Conservation (phyloP, 139 green algal species). For the Diplosphaera chodatii region DNA sequence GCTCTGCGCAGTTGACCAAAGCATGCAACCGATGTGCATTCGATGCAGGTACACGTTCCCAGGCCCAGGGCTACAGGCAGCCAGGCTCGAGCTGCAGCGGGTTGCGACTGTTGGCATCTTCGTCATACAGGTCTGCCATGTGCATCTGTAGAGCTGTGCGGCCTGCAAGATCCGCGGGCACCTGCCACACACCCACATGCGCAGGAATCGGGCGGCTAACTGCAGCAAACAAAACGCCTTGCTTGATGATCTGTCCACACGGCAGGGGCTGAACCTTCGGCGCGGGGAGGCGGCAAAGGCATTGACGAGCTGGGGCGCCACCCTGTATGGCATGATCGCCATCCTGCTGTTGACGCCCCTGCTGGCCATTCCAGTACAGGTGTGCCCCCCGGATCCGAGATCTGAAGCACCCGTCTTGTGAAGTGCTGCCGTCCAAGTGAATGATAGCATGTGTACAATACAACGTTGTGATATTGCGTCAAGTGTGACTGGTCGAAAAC, state of each 20-base stretch:
- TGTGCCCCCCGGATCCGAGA: too few relatives aligned
- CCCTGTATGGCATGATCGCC: conserved; percentile 22
- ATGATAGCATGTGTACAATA: too few relatives aligned
- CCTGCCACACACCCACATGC: too few relatives aligned
- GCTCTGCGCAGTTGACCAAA: too few relatives aligned
- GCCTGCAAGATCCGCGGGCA: too few relatives aligned
- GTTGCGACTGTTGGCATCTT: conserved; percentile 34
- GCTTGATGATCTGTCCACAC: neutral
- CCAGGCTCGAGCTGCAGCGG: conserved; percentile 9
- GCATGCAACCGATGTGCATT: too few relatives aligned
- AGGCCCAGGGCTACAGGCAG: conserved; percentile 17
- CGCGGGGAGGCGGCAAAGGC: neutral
- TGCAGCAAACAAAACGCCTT: conserved; percentile 1
- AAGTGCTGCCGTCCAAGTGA: too few relatives aligned
- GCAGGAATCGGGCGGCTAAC: too few relatives aligned
- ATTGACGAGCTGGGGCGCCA: conserved; percentile 11
- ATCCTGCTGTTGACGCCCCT: conserved; percentile 54
- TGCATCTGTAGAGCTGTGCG: too few relatives aligned
- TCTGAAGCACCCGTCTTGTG: too few relatives aligned
- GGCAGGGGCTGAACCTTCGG: neutral
- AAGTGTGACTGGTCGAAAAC: too few relatives aligned
- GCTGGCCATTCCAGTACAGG: conserved; percentile 10
- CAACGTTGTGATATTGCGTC: too few relatives aligned
- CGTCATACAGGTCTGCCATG: conserved; percentile 33
- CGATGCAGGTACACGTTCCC: conserved; percentile 21